These are phyloP conservation scores for Lanmaoa pseudosensibilis DNA, from an alignment of 768 basidiomycete species.

Conservation along the genomic window DNA sequence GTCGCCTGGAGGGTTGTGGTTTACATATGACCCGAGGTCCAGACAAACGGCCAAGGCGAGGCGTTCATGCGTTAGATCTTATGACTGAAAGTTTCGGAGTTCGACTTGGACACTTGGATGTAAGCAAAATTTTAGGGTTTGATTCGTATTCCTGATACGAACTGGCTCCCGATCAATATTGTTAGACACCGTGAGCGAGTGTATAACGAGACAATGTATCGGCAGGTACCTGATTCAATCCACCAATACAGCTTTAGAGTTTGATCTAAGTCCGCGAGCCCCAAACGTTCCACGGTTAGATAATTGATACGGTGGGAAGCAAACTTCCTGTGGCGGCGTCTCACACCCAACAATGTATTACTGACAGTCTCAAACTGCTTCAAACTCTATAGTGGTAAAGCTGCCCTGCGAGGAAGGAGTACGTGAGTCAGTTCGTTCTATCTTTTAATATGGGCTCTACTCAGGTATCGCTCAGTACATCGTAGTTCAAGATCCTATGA, in stretches of 20 bases:
- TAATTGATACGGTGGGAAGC: neutral
- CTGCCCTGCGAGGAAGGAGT: neutral
- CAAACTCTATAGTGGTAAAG: too few relatives aligned
- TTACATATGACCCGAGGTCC: neutral
- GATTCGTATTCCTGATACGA: neutral
- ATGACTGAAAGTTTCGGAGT: neutral
- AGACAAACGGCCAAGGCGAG: neutral
- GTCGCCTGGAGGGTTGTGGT: neutral
- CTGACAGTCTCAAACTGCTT: neutral
- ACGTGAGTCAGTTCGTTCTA: neutral
- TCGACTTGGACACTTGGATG: neutral
- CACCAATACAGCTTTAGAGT: neutral
- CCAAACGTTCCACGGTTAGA: neutral
- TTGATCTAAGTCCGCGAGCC: neutral
- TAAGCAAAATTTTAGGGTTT: neutral
- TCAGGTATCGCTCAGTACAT: neutral
- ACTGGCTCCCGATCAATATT: neutral
- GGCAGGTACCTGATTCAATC: neutral
- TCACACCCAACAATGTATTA: neutral
- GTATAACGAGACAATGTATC: neutral
- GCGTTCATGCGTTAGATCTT: neutral
- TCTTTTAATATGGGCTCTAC: neutral
- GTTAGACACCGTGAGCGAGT: neutral
- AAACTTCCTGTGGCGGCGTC: neutral
- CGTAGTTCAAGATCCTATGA: neutral